A percentile compares a stretch with the other conserved stretches of the same genome.
These are phyloP conservation scores for Ensete glaucum DNA, from an alignment of 176 grass and related monocot species.

Conservation along the genomic window DNA sequence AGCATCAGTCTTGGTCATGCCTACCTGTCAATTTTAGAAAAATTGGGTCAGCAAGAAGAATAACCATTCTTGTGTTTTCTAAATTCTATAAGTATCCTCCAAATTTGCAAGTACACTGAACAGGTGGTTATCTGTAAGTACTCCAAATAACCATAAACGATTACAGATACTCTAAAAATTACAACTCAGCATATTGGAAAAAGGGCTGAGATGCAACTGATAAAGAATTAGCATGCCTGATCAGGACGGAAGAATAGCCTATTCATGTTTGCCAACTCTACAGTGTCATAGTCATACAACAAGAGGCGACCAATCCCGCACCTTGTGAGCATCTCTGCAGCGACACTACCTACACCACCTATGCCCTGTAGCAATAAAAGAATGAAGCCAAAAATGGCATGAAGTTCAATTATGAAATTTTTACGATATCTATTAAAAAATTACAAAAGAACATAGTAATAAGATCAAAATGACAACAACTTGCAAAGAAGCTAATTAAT, in stretches of 20 bases:
- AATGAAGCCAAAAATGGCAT: not conserved
- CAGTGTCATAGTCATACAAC: slow-evolving; percentile 94
- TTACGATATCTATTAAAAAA: not conserved
- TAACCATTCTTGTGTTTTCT: not conserved
- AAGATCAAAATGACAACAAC: not conserved
- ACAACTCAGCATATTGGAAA: not conserved
- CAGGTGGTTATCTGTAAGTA: slow-evolving; percentile 4
- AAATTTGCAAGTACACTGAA: not conserved
- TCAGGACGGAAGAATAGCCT: slow-evolving; percentile 96
- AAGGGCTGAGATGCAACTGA: slow-evolving; percentile 10
- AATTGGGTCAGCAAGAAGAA: not conserved
- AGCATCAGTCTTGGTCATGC: slow-evolving; percentile 98
- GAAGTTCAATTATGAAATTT: not conserved
- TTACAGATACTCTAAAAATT: slow-evolving; percentile 1
- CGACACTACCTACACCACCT: slow-evolving; percentile 94
- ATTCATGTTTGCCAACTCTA: slow-evolving; percentile 97
- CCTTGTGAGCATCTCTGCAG: slow-evolving; percentile 94
- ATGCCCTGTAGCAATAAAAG: slow-evolving; percentile 48
- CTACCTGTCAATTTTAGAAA: slow-evolving; percentile 41
- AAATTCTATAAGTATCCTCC: not conserved
- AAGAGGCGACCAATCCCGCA: slow-evolving; percentile 92
- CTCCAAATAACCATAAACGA: not conserved
- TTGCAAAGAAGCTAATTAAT: not conserved
- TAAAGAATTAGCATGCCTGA: slow-evolving; percentile 40
- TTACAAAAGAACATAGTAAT: not conserved